Evolutionary conservation across 2,329 filamentous ascomycete species (phyloP), one percentile per base, ranked within the genome.

Genomic region (Epichloe gansuensis): DNA sequence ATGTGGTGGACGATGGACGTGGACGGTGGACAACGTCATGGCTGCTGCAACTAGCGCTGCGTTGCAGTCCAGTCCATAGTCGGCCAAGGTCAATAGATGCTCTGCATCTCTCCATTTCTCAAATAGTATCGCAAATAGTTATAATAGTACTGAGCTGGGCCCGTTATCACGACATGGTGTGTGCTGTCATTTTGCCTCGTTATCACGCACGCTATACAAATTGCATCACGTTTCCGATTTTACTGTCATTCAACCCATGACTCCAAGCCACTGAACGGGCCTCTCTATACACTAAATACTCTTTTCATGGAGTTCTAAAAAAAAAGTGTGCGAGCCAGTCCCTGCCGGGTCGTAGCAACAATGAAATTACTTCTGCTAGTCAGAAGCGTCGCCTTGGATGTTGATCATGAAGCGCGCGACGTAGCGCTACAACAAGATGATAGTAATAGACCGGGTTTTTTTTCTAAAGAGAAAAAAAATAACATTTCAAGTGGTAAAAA

Each of bases 401-500:
- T 15, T 23, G n/a, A 44, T 12, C 46, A n/a, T 41, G 31, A 39
- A 40, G 40, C 46, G 34, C n/a, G 39, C 21, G 15, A 23, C 51
- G 46, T 27, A 45, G 41, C 31, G 41, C 25, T 31, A 34, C 25
- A 21, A 34, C 46, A 15, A 44, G 5, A 48, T 31, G 21, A 45
- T 31, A 15, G 40, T 36, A 31, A 15, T 23, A n/a, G 9, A 31
- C 34, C 31, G 6, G 27, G 2, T 8, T 9, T 23, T 8, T 9
- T 23, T 21, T 21, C 17, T 21, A 38, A 21, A 47, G 17, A 6
- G 38, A 27, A 38, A 38, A 34, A 17, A 15, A 23, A 15, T 36
- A 34, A 23, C 3, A 49, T 42, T 4, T 34, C 35, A 27, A 41
- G 5, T 23, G 27, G 60, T 54, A 54, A 55, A 43, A 46, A 56